A percentile compares a stretch with the other conserved stretches of the same genome.
phyloP scores from a whole-genome alignment of 495 filamentous ascomycete genomes.

The Penicillium atrosanguineum region DNA sequence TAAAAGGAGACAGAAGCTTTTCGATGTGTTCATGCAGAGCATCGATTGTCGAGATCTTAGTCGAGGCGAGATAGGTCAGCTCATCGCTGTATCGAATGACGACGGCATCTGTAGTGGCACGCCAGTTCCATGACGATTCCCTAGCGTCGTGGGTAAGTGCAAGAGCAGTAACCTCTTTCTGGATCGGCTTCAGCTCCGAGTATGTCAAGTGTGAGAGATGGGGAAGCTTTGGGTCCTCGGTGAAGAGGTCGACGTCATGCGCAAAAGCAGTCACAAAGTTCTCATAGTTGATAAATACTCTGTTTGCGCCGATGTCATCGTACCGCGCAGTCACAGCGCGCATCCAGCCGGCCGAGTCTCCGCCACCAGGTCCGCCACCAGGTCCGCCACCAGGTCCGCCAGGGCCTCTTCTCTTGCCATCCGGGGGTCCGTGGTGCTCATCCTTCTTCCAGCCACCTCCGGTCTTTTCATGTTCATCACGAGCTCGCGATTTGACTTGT shows the following conservation, averaged over 20 bases:
- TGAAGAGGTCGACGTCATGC: slow-evolving; percentile 54
- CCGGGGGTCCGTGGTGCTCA: background rate
- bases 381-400: background rate
- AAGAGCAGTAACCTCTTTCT: slow-evolving; percentile 37
- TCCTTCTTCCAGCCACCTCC: background rate
- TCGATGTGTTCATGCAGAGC: slow-evolving; percentile 45
- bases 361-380: slow-evolving; percentile 6
- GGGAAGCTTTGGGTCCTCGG: slow-evolving; percentile 34
- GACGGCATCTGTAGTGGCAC: slow-evolving; percentile 59
- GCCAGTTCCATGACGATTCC: slow-evolving; percentile 51
- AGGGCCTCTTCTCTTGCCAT: slow-evolving; percentile 9
- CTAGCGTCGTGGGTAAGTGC: slow-evolving; percentile 27
- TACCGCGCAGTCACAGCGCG: slow-evolving; percentile 54
- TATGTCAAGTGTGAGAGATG: slow-evolving; percentile 39
- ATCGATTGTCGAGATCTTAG: slow-evolving; percentile 27
- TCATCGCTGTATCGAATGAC: slow-evolving; percentile 54
- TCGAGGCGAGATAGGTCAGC: slow-evolving; percentile 47
- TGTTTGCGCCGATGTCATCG: slow-evolving; percentile 51
- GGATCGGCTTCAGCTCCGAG: slow-evolving; percentile 39
- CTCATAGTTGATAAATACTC: slow-evolving; percentile 59
- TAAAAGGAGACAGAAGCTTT: slow-evolving; percentile 46
- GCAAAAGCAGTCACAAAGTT: slow-evolving; percentile 58
- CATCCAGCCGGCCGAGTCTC: slow-evolving; percentile 21
- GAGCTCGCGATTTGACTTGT: slow-evolving; percentile 17
- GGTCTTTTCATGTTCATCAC: background rate